Percentiles rank a stretch among this genome's conserved stretches.
phyloP scores from a whole-genome alignment of 2,329 filamentous ascomycete genomes.

The Exophiala oligosperma region DNA sequence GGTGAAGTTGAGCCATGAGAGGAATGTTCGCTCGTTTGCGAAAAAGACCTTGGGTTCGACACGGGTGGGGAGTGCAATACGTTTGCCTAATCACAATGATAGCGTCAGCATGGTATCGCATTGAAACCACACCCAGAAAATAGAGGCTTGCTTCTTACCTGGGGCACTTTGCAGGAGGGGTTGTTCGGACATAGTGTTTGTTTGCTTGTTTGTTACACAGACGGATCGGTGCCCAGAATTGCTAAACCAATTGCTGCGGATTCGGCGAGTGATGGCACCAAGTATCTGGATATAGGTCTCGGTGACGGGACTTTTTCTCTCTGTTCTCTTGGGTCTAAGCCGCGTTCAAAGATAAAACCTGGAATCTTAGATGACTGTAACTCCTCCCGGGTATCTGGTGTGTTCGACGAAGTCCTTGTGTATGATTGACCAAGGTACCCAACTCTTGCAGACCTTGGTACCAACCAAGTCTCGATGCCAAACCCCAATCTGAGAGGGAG shows the following conservation, averaged over 20 bases:
- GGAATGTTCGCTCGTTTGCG: constrained; percentile 98
- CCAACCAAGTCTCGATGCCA: no score
- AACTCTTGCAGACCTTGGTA: no score
- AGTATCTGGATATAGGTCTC: neutral
- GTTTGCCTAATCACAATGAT: constrained; percentile 75
- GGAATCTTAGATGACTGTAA: no score
- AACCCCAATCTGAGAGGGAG: no score
- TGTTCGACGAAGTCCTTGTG: no score
- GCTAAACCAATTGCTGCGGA: constrained; percentile 2
- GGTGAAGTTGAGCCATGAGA: constrained; percentile 99
- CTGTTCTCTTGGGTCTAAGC: no score
- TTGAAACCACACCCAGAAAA: no score
- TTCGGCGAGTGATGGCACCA: neutral
- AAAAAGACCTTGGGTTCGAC: constrained; percentile 99
- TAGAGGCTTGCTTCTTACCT: constrained; percentile 55
- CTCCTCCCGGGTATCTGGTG: no score
- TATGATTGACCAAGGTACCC: no score
- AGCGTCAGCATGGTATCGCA: neutral
- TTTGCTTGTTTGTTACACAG: constrained; percentile 1
- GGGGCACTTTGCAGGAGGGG: constrained; percentile 92
- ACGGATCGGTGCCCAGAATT: neutral
- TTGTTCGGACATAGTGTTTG: constrained; percentile 80
- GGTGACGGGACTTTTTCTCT: no score
- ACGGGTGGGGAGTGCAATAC: constrained; percentile 94
- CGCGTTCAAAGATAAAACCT: no score